These are phyloP conservation scores for Cicer yamashitae DNA, from an alignment of 306 rosid species.

Conservation along the genomic window DNA sequence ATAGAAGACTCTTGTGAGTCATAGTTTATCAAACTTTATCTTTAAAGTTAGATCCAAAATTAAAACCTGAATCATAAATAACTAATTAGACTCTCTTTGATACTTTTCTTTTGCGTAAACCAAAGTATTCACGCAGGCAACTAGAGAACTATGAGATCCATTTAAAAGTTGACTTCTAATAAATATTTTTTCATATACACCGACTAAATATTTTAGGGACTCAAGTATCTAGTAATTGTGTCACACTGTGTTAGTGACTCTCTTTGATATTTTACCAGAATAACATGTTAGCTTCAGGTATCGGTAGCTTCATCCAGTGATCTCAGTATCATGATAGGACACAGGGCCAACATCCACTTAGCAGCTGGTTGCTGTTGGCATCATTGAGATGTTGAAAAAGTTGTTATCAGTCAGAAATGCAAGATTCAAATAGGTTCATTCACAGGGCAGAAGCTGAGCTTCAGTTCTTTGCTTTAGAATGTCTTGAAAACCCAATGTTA, in stretches of 20 bases:
- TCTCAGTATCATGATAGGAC: constrained; percentile 9
- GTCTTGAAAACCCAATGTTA: too few species aligned
- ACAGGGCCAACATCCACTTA: background rate
- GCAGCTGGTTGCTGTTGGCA: background rate
- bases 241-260: background rate
- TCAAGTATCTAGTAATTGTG: background rate
- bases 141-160: background rate
- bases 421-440: background rate
- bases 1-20: constrained; percentile 16
- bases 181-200: background rate
- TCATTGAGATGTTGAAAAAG: background rate
- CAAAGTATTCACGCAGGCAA: background rate
- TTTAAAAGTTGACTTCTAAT: background rate
- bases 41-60: background rate
- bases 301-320: constrained; percentile 12
- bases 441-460: constrained; percentile 36
- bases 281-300: constrained; percentile 13
- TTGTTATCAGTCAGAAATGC: background rate
- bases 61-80: background rate
- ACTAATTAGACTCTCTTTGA: background rate
- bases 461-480: constrained; percentile 35
- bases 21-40: constrained; percentile 11
- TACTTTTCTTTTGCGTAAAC: background rate
- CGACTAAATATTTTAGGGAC: background rate
- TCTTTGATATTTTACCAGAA: constrained; percentile 11